These are phyloP conservation scores for Citrullus amarus DNA, from an alignment of 306 rosid species.

Conservation along the genomic window DNA sequence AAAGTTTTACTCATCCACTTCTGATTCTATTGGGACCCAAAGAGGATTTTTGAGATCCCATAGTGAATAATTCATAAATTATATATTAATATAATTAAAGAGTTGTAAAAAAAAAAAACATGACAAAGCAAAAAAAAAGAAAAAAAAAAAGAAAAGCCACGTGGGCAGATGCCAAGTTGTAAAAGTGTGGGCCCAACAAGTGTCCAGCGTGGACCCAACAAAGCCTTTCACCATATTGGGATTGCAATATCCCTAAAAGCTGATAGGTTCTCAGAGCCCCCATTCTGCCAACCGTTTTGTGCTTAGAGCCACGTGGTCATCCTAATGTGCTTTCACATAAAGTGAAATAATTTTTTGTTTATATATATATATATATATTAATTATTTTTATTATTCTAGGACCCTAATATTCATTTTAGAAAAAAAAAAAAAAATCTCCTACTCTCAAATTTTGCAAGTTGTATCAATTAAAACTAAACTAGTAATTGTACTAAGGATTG, in stretches of 20 bases:
- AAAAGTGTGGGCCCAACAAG: neutral
- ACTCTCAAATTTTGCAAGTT: too few species aligned
- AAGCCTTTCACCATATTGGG: constrained; percentile 12
- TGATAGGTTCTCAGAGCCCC: constrained; percentile 45
- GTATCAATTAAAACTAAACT: too few species aligned
- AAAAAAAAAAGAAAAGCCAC: constrained; percentile 16
- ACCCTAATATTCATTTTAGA: too few species aligned
- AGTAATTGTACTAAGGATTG: too few species aligned
- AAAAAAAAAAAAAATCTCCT: too few species aligned
- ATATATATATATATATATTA: neutral
- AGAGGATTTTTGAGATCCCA: constrained; percentile 2
- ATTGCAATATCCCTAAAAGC: constrained; percentile 20
- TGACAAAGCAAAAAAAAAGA: neutral
- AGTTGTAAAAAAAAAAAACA: too few species aligned
- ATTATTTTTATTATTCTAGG: too few species aligned
- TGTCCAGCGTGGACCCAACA: constrained; percentile 18
- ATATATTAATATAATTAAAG: neutral
- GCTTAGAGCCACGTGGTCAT: constrained; percentile 19
- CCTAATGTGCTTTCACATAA: constrained; percentile 11
- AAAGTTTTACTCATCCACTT: constrained; percentile 9
- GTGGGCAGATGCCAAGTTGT: constrained; percentile 27
- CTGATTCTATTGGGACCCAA: constrained; percentile 27
- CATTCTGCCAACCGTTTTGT: constrained; percentile 38
- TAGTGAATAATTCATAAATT: neutral
- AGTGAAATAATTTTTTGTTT: neutral